Evolutionary conservation across 345 rosid species (phyloP).

Genomic region (Gossypium mustelinum): DNA sequence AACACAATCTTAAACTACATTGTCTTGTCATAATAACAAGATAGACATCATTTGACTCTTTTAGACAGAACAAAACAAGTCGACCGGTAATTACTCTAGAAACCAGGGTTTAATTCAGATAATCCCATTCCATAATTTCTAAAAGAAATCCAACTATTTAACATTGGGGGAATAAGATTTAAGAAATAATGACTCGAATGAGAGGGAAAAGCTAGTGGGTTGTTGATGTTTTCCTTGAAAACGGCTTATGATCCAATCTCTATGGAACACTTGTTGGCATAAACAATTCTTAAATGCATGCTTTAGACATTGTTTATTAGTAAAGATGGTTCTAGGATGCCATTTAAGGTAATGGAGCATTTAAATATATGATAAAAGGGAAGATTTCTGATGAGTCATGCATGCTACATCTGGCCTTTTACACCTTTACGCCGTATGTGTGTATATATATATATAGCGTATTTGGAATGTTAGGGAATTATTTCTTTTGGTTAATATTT

Average conservation of each 20-base stretch:
- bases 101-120: no score
- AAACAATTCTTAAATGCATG: constrained; percentile 26
- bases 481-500: constrained; percentile 13
- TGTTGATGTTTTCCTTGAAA: constrained; percentile 38
- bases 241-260: constrained; percentile 25
- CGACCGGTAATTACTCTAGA: no score
- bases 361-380: constrained; percentile 21
- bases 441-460: constrained; percentile 21
- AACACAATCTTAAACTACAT: background rate
- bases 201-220: constrained; percentile 30
- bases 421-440: constrained; percentile 6
- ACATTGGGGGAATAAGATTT: background rate
- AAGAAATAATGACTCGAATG: no score
- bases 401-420: constrained; percentile 28
- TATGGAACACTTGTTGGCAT: constrained; percentile 31
- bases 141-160: background rate
- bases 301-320: constrained; percentile 27
- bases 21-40: constrained; percentile 3
- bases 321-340: constrained; percentile 51
- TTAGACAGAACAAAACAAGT: background rate
- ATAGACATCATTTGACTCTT: background rate
- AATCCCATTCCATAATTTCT: no score
- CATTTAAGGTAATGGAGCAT: constrained; percentile 36
- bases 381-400: constrained; percentile 29
- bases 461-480: constrained; percentile 40